Conservation (phyloP, 148 eudicot species). For the Rhododendron ovatum region DNA sequence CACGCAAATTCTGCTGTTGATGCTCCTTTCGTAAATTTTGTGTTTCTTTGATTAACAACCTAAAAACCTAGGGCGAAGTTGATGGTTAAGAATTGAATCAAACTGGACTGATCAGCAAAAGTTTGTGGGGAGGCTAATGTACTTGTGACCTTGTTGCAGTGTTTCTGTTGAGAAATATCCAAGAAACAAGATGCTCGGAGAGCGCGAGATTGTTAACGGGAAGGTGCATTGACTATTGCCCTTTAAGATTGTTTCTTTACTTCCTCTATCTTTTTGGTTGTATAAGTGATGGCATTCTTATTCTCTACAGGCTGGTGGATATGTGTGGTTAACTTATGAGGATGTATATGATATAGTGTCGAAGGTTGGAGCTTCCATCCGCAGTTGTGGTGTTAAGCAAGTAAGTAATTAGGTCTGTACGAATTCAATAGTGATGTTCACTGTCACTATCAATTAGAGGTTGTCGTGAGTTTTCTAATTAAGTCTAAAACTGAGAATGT, state of each 20-base stretch:
- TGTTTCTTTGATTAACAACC: not conserved
- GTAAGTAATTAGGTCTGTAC: slow-evolving; percentile 27
- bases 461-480: not conserved
- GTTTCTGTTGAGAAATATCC: slow-evolving; percentile 69
- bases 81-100: not conserved
- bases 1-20: not conserved
- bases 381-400: slow-evolving; percentile 52
- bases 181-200: slow-evolving; percentile 75
- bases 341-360: slow-evolving; percentile 63
- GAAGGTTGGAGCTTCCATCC: slow-evolving; percentile 75
- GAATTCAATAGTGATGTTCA: not conserved
- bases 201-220: slow-evolving; percentile 48
- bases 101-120: not conserved
- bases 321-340: slow-evolving; percentile 78
- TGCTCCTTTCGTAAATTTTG: not conserved
- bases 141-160: slow-evolving; percentile 29
- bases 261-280: not conserved
- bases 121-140: not conserved
- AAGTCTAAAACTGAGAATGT: not conserved
- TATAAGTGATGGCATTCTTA: not conserved
- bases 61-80: not conserved
- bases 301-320: slow-evolving; percentile 49
- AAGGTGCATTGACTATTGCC: slow-evolving; percentile 37
- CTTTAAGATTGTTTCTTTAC: not conserved
- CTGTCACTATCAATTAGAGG: not conserved